phyloP scores from a whole-genome alignment of 1,284 basidiomycete genomes.

The Trametes versicolor region DNA sequence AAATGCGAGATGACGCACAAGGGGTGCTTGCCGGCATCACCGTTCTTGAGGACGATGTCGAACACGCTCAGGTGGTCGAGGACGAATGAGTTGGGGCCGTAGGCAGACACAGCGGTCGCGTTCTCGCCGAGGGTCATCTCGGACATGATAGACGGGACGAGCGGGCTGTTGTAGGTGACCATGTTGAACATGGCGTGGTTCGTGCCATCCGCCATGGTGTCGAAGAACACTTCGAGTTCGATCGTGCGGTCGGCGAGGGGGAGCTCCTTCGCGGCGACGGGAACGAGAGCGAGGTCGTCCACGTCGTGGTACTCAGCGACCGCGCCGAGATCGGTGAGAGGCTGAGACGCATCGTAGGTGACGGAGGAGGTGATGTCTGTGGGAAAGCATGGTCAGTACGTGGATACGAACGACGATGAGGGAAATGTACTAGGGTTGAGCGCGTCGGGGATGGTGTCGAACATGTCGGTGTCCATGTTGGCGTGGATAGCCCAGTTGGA shows the following conservation, averaged over 20 bases:
- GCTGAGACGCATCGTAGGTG: slow-evolving; percentile 64
- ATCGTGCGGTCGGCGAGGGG: slow-evolving; percentile 60
- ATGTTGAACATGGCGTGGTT: slow-evolving; percentile 82
- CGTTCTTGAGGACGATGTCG: slow-evolving; percentile 85
- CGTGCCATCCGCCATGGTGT: slow-evolving; percentile 82
- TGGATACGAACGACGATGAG: background rate
- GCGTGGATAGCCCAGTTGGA: slow-evolving; percentile 90
- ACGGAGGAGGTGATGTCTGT: slow-evolving; percentile 83
- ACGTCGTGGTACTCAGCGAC: slow-evolving; percentile 65
- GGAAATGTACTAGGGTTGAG: slow-evolving; percentile 76
- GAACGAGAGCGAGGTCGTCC: slow-evolving; percentile 71
- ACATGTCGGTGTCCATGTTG: slow-evolving; percentile 90
- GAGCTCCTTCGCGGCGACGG: slow-evolving; percentile 56
- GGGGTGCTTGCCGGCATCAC: slow-evolving; percentile 81
- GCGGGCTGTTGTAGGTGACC: slow-evolving; percentile 74
- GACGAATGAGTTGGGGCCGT: slow-evolving; percentile 83
- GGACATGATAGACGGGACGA: slow-evolving; percentile 82
- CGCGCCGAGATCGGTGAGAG: slow-evolving; percentile 58
- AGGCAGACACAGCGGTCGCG: slow-evolving; percentile 73
- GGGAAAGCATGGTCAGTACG: background rate
- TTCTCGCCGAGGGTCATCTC: slow-evolving; percentile 79
- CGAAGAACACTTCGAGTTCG: slow-evolving; percentile 67
- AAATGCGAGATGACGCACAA: too few species aligned
- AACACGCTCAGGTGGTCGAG: slow-evolving; percentile 81
- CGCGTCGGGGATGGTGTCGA: slow-evolving; percentile 78